These are phyloP conservation scores for Syncephalastrum racemosum DNA, from an alignment of 371 early-diverging fungal species.

Conservation along the genomic window DNA sequence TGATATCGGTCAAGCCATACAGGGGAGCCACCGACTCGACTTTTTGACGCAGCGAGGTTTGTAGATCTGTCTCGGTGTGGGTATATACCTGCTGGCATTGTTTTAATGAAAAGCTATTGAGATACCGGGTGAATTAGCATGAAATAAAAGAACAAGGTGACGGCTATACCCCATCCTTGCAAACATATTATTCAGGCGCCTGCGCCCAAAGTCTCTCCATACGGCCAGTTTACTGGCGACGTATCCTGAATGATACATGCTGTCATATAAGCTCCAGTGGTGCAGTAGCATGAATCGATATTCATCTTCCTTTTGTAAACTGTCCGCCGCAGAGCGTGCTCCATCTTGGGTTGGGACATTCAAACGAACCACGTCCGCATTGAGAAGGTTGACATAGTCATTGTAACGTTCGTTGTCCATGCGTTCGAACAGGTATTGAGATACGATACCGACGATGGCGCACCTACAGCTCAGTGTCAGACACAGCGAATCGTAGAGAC, in stretches of 20 bases:
- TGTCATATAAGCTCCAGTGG: constrained; percentile 89
- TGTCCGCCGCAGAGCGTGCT: constrained; percentile 12
- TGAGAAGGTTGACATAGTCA: constrained; percentile 48
- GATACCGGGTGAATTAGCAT: not conserved
- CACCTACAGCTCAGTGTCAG: constrained; percentile 40
- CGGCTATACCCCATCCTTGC: constrained; percentile 83
- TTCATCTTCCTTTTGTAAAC: constrained; percentile 61
- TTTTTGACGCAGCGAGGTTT: constrained; percentile 60
- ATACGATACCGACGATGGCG: constrained; percentile 70
- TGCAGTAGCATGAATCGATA: constrained; percentile 82
- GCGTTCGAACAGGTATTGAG: constrained; percentile 68
- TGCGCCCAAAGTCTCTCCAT: constrained; percentile 83
- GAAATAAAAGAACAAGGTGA: constrained; percentile 12
- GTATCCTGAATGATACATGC: constrained; percentile 85
- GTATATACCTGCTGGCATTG: constrained; percentile 72
- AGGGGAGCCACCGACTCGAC: constrained; percentile 72
- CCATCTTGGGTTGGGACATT: constrained; percentile 23
- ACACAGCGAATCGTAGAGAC: not conserved
- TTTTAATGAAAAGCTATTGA: constrained; percentile 61
- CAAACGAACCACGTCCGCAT: constrained; percentile 61
- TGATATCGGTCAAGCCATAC: constrained; percentile 76
- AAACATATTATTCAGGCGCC: constrained; percentile 73
- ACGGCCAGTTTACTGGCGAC: constrained; percentile 82
- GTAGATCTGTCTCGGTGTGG: constrained; percentile 81
- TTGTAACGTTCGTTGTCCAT: constrained; percentile 60